Evolutionary conservation across 441 rosid species (phyloP).

Genomic region (Erodium chrysanthum): DNA sequence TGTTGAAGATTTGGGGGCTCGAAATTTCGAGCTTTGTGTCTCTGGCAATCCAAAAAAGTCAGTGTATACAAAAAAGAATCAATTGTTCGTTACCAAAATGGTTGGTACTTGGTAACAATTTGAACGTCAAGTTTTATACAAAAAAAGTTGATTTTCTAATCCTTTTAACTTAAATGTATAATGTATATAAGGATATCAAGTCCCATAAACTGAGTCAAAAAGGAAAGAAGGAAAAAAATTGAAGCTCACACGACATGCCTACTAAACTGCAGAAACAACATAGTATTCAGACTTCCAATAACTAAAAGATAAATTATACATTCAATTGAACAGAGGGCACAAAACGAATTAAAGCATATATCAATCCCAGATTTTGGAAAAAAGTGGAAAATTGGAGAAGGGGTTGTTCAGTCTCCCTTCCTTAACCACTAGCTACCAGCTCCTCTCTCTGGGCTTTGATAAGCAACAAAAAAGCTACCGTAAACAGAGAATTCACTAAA

Average conservation of each 20-base stretch:
- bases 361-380: not conserved
- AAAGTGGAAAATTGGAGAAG: not conserved
- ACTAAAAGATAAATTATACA: not conserved
- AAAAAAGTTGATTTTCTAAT: not conserved
- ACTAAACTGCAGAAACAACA: not conserved
- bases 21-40: not conserved
- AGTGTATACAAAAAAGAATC: not conserved
- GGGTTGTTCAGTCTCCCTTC: not conserved
- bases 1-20: not conserved
- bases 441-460: too few relatives aligned
- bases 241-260: not conserved
- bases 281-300: not conserved
- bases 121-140: not conserved
- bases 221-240: not conserved
- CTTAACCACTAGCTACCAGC: not conserved
- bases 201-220: not conserved
- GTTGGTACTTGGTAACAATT: not conserved
- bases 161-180: not conserved
- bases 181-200: not conserved
- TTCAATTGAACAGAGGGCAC: not conserved
- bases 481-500: not conserved
- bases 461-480: not conserved
- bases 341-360: not conserved
- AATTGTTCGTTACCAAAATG: not conserved
- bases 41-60: not conserved